Base-by-base conservation (phyloP, 208 protist genomes). In the Tetramitus jugosus region DNA sequence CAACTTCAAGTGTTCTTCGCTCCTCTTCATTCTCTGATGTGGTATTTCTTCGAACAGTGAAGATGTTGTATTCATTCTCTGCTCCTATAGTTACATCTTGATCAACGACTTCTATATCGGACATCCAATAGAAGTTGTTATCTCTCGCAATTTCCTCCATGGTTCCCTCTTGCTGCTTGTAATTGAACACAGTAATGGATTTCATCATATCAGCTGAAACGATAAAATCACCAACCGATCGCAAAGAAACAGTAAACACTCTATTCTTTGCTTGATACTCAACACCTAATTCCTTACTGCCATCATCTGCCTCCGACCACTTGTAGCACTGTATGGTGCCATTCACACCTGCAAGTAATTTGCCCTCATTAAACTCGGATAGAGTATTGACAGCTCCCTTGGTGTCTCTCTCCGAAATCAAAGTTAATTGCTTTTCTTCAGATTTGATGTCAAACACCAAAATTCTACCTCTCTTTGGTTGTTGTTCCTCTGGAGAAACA, bases 351-450 rank as follows among this genome's bases (percentile, higher is more conserved):
- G 35, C 62, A 14, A 68, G 42, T 43, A 68, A 29, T 43, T 68
- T 68, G 14, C 60, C n/a, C 14, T 49, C 62, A 29, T 68, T 68
- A 20, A 68, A 68, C 29, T 31, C 26, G 14, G 26, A 6, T 1
- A 68, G 10, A 8, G 14, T 4, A 20, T 35, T 46, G 33, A 80
- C 77, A 7, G 67, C 69, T 14, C 79, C 79, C 29, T 45, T 42
- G 10, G 79, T 40, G 7, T 80, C 77, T 45, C 79, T 80, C 31
- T 81, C 77, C 23, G 79, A 40, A 23, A 64, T 65, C 6, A 81
- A 2, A 23, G 31, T 6, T 62, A 81, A 43, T 60, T 60, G 37
- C 8, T 65, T 13, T 43, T 64, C 39, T 52, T 81, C 29, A 56
- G n/a, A n/a, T 49, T 49, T 49, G 4, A 40, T 31, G 33, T 64